Conservation (phyloP, 352 stramenopile species). For the Pilasporangium apinafurcum region DNA sequence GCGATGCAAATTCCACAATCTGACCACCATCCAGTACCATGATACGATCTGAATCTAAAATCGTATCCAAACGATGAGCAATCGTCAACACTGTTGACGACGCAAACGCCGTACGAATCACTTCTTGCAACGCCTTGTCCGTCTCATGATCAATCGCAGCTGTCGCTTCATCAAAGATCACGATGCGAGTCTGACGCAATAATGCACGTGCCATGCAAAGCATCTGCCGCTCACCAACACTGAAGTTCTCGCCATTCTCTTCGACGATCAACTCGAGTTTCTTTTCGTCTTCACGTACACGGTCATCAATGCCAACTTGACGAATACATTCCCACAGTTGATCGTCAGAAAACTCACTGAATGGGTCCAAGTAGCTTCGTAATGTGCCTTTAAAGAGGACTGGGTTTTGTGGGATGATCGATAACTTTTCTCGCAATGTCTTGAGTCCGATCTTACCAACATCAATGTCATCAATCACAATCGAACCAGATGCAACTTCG, state of each 20-base stretch:
- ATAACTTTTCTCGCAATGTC: conserved; percentile 59
- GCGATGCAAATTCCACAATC: conserved; percentile 66
- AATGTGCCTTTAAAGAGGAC: conserved; percentile 88
- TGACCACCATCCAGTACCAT: conserved; percentile 70
- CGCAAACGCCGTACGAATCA: conserved; percentile 78
- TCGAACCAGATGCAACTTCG: conserved; percentile 76
- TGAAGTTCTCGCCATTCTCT: conserved; percentile 89
- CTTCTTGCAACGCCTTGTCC: conserved; percentile 39
- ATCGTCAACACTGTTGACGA: conserved; percentile 93
- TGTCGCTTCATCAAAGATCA: conserved; percentile 81
- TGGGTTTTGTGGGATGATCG: conserved; percentile 89
- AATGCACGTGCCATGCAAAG: conserved; percentile 77
- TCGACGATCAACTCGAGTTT: conserved; percentile 68
- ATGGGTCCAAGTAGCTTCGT: conserved; percentile 84
- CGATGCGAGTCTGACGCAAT: conserved; percentile 59
- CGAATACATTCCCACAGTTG: conserved; percentile 17
- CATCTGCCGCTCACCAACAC: conserved; percentile 76
- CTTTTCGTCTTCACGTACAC: conserved; percentile 17
- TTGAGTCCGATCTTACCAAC: conserved; percentile 67
- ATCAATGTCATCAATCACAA: conserved; percentile 76
- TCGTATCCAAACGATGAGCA: conserved; percentile 95
- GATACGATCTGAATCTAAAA: conserved; percentile 81
- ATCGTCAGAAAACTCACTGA: conserved; percentile 63
- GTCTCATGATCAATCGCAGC: conserved; percentile 76
- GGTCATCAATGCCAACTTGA: conserved; percentile 41